phyloP scores from a whole-genome alignment of 306 rosid genomes.

The Lupinus albus region DNA sequence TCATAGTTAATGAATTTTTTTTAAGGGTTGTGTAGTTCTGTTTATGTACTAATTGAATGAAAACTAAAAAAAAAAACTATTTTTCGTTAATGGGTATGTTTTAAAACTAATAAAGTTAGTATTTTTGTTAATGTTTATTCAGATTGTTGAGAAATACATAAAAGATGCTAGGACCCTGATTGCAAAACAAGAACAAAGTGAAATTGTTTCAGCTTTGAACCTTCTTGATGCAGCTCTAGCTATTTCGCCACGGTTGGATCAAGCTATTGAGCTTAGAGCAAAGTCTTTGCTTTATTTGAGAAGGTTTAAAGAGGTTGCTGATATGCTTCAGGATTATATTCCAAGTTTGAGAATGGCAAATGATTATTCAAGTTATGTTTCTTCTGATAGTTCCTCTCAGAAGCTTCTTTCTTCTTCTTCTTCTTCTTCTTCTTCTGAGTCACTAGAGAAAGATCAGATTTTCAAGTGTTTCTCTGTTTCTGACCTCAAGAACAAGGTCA shows the following conservation, averaged over 20 bases:
- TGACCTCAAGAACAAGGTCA: slow-evolving; percentile 85
- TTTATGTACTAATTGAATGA: not conserved
- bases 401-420: slow-evolving; percentile 67
- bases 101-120: not conserved
- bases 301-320: slow-evolving; percentile 83
- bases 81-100: not conserved
- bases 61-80: not conserved
- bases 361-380: slow-evolving; percentile 62
- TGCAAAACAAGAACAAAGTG: slow-evolving; percentile 69
- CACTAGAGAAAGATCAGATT: slow-evolving; percentile 53
- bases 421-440: slow-evolving; percentile 53
- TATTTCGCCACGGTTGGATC: slow-evolving; percentile 73
- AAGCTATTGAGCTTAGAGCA: slow-evolving; percentile 83
- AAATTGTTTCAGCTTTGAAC: slow-evolving; percentile 64
- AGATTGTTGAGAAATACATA: slow-evolving; percentile 81
- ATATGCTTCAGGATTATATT: slow-evolving; percentile 93
- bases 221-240: slow-evolving; percentile 83
- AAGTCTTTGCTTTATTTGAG: slow-evolving; percentile 73
- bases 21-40: too few relatives aligned
- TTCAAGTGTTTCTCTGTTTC: slow-evolving; percentile 97
- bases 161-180: slow-evolving; percentile 77
- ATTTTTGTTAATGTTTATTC: not conserved
- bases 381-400: slow-evolving; percentile 60
- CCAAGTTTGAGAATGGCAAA: slow-evolving; percentile 77
- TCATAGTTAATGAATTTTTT: not conserved